phyloP scores from a whole-genome alignment of 768 basidiomycete genomes.

The Boletus patriciae region DNA sequence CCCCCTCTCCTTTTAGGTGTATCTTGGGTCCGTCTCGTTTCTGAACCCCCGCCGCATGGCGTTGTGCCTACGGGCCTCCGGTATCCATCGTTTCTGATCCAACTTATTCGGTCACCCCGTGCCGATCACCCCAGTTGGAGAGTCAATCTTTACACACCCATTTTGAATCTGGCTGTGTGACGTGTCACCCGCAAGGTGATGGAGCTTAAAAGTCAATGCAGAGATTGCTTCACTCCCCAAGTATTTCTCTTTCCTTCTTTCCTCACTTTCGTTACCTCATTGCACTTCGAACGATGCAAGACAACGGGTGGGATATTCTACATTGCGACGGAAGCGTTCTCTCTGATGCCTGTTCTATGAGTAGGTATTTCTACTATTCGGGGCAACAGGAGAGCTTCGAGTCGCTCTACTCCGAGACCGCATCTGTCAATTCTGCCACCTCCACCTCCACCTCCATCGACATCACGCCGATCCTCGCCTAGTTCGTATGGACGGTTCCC shows the following conservation, averaged over 20 bases:
- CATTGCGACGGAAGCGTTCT: background rate
- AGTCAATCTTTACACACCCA: background rate
- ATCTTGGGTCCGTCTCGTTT: background rate
- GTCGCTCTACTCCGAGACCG: background rate
- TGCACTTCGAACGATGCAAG: slow-evolving; percentile 10
- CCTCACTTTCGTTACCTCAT: background rate
- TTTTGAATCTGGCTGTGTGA: slow-evolving; percentile 23
- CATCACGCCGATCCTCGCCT: background rate
- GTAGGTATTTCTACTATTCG: background rate
- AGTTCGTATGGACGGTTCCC: slow-evolving; percentile 12
- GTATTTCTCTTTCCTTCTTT: background rate
- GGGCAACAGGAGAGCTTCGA: background rate
- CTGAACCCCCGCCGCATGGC: background rate
- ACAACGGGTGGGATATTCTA: slow-evolving; percentile 4
- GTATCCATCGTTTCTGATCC: background rate
- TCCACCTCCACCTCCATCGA: background rate
- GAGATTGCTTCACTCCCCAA: background rate
- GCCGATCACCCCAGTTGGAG: slow-evolving; percentile 1
- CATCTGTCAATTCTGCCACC: background rate
- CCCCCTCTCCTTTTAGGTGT: background rate
- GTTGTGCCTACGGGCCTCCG: background rate
- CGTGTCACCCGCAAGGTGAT: slow-evolving; percentile 1
- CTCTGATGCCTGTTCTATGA: slow-evolving; percentile 1
- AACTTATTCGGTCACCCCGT: background rate
- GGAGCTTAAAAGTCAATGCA: slow-evolving; percentile 9